A percentile compares a stretch with the other conserved stretches of the same genome.
phyloP scores from a whole-genome alignment of 495 filamentous ascomycete species.

The Hypoxylon trugodes region DNA sequence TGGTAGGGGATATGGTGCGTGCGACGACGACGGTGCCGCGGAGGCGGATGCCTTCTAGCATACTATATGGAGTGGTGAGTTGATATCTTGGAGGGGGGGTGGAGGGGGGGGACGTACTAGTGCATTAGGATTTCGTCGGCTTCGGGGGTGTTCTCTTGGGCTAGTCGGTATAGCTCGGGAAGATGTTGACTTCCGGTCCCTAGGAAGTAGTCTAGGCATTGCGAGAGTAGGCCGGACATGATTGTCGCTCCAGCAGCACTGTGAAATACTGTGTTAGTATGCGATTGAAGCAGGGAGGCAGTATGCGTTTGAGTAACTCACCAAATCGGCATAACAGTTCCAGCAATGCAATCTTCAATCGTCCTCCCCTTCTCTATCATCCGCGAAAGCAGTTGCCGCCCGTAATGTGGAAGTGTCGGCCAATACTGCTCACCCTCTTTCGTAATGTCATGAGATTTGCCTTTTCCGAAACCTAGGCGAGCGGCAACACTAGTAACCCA shows the following conservation, averaged over 20 bases:
- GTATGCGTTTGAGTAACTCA: conserved; percentile 25
- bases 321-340: conserved; percentile 67
- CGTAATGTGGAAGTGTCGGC: conserved; percentile 68
- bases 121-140: conserved; percentile 41
- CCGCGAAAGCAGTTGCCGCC: conserved; percentile 68
- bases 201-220: conserved; percentile 77
- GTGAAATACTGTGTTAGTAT: conserved; percentile 54
- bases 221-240: conserved; percentile 62
- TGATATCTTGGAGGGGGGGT: background rate
- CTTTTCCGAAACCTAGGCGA: conserved; percentile 29
- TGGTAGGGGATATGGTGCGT: conserved; percentile 53
- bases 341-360: conserved; percentile 70
- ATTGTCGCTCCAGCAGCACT: conserved; percentile 25
- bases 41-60: conserved; percentile 70
- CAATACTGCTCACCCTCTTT: conserved; percentile 44
- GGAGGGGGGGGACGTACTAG: conserved; percentile 35
- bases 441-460: conserved; percentile 27
- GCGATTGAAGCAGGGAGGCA: background rate
- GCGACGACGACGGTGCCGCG: conserved; percentile 66
- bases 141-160: conserved; percentile 36
- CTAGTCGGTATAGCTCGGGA: conserved; percentile 63
- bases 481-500: conserved; percentile 61
- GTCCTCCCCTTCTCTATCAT: conserved; percentile 67
- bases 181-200: conserved; percentile 62
- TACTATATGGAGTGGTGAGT: conserved; percentile 38